phyloP scores from a whole-genome alignment of 495 filamentous ascomycete genomes.

The Penicillium simplicissimum region DNA sequence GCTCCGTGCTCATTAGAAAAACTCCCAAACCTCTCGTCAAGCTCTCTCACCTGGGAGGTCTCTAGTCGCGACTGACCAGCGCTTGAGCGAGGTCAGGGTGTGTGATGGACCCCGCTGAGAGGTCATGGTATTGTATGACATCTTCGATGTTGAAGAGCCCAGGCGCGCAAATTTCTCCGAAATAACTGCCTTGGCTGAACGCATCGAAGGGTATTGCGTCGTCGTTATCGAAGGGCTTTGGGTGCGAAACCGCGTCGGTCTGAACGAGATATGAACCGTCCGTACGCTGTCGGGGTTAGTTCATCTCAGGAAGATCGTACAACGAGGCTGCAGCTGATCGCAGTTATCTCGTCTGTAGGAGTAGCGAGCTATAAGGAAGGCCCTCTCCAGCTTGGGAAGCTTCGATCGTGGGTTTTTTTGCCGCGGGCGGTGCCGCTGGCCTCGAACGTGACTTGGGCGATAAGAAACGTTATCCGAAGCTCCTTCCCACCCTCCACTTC shows the following conservation, averaged over 20 bases:
- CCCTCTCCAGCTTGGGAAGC: background rate
- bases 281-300: conserved; percentile 4
- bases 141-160: conserved; percentile 20
- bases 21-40: background rate
- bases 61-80: conserved; percentile 77
- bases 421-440: conserved; percentile 12
- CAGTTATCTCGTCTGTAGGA: background rate
- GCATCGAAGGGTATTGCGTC: conserved; percentile 21
- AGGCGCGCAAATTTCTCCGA: conserved; percentile 33
- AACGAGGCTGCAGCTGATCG: background rate
- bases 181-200: conserved; percentile 45
- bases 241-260: background rate
- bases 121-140: conserved; percentile 29
- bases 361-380: background rate
- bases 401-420: conserved; percentile 9
- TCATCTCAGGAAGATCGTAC: conserved; percentile 8
- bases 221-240: background rate
- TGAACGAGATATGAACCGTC: background rate
- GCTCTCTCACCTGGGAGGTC: conserved; percentile 61
- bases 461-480: background rate
- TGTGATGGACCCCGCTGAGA: conserved; percentile 32
- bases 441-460: background rate
- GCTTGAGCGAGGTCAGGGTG: conserved; percentile 71
- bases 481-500: background rate
- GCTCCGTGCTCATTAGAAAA: conserved; percentile 4